A percentile compares a stretch with the other conserved stretches of the same genome.
Evolutionary conservation across 2,329 filamentous ascomycete species (phyloP).

Genomic region (Beauveria brongniartii): DNA sequence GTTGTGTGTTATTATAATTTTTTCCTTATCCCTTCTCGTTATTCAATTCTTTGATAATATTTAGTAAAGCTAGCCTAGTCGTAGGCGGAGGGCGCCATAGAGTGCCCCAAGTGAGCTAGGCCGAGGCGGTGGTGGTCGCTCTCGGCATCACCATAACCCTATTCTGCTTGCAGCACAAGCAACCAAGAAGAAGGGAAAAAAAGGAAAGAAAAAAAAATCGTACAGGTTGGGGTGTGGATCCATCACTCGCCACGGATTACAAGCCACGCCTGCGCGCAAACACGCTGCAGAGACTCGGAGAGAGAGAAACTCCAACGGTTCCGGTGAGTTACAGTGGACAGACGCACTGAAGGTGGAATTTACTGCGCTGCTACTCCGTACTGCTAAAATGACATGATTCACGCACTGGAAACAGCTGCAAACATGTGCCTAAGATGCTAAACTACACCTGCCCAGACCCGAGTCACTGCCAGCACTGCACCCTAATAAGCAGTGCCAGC

Average conservation of each 20-base stretch:
- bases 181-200: not conserved
- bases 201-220: not conserved
- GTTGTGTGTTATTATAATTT: not conserved
- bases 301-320: not conserved
- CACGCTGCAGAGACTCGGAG: not conserved
- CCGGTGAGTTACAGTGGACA: no score
- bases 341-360: no score
- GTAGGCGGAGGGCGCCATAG: not conserved
- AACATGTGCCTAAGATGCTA: no score
- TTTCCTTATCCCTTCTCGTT: not conserved
- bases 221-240: not conserved
- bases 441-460: no score
- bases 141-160: constrained; percentile 12
- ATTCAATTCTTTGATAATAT: not conserved
- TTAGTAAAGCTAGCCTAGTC: not conserved
- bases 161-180: constrained; percentile 9
- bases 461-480: no score
- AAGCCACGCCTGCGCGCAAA: constrained; percentile 2
- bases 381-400: no score
- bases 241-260: constrained; percentile 2
- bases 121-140: not conserved
- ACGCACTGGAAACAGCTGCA: no score
- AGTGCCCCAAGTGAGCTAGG: not conserved
- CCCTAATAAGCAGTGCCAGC: no score
- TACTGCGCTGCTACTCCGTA: no score